phyloP scores from a whole-genome alignment of 371 early-diverging fungal genomes.

The Syncephalis plumigaleata region DNA sequence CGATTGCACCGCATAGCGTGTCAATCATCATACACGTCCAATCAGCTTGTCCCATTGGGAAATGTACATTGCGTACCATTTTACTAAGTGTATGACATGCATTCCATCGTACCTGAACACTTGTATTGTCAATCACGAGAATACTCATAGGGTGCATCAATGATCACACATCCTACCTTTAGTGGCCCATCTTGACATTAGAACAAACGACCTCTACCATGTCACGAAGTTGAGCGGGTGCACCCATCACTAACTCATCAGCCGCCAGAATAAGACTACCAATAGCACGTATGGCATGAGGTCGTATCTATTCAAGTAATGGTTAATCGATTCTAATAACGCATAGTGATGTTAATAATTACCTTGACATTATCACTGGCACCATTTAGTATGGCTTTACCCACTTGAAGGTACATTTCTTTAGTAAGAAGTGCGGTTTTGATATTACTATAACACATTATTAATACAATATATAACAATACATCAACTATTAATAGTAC shows the following conservation, averaged over 20 bases:
- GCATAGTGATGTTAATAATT: neutral
- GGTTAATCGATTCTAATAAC: neutral
- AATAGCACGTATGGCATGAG: constrained; percentile 54
- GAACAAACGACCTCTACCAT: constrained; percentile 34
- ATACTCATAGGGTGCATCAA: neutral
- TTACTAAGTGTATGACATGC: constrained; percentile 59
- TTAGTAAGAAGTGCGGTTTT: constrained; percentile 13
- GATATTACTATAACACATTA: neutral
- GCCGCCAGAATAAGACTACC: constrained; percentile 45
- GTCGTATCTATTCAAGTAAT: constrained; percentile 22
- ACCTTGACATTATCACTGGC: constrained; percentile 60
- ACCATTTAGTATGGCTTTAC: constrained; percentile 26
- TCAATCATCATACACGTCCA: constrained; percentile 35
- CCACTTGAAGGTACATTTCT: constrained; percentile 21
- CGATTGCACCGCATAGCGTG: constrained; percentile 30
- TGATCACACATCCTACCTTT: constrained; percentile 31
- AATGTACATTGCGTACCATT: constrained; percentile 29
- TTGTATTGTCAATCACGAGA: neutral
- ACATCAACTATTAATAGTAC: constrained; percentile 8
- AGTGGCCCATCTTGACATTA: constrained; percentile 48
- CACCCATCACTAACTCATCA: constrained; percentile 9
- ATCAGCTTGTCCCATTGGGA: constrained; percentile 37
- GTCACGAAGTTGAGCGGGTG: constrained; percentile 20
- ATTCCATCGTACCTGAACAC: constrained; percentile 54
- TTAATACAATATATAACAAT: neutral